Conservation (phyloP, 208 protist species). For the Wallacemonas sp. region DNA sequence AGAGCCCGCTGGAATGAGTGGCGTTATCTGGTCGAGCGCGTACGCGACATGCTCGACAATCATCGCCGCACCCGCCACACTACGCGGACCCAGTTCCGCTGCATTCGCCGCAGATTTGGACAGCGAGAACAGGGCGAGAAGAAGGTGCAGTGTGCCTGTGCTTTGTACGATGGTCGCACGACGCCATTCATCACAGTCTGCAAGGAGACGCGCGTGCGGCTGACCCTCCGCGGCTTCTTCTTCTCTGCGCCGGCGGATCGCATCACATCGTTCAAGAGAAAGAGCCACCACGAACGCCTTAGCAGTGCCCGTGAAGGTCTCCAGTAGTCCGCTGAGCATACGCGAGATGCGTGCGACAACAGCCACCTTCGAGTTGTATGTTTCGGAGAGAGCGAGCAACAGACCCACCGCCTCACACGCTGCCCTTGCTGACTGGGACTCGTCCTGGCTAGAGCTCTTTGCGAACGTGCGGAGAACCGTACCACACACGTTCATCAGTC, state of each 20-base stretch:
- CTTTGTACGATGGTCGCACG: neutral
- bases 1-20: conserved; percentile 9
- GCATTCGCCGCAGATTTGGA: conserved; percentile 18
- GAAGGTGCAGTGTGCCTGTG: conserved; percentile 17
- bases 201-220: neutral
- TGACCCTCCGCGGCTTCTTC: neutral
- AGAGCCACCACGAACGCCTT: neutral
- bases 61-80: conserved; percentile 19
- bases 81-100: conserved; percentile 25
- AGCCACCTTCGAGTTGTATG: conserved; percentile 35
- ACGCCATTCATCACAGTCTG: neutral
- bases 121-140: conserved; percentile 23
- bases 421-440: neutral
- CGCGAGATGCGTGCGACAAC: conserved; percentile 35
- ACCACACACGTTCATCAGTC: conserved; percentile 28
- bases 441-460: neutral
- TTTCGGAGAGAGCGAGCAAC: conserved; percentile 30
- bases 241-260: neutral
- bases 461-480: conserved; percentile 1
- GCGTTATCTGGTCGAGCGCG: conserved; percentile 3
- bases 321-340: neutral
- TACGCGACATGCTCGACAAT: conserved; percentile 18
- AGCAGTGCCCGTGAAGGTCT: neutral
- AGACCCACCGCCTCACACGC: conserved; percentile 40
- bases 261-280: neutral